Conservation (phyloP, 805 yeast species). For the Teunomyces tritomae region DNA sequence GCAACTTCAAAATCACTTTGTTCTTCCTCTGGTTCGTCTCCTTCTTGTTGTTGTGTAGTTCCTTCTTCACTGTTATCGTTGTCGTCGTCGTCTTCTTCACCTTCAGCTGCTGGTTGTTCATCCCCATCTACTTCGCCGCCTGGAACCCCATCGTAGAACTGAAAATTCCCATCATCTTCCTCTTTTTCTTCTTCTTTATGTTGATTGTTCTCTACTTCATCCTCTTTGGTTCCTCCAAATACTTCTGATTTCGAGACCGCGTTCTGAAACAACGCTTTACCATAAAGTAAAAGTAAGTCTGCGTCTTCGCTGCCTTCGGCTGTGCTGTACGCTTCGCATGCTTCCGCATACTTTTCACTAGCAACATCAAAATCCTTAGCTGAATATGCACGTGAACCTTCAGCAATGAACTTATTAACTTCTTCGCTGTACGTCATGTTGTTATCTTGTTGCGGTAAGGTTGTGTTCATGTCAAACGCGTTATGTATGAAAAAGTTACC, state of each 20-base stretch:
- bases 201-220: slow-evolving; percentile 21
- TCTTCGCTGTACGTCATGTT: slow-evolving; percentile 36
- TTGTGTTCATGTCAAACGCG: neutral
- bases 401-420: slow-evolving; percentile 48
- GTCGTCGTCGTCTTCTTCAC: slow-evolving; percentile 16
- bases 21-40: slow-evolving; percentile 36
- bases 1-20: slow-evolving; percentile 82
- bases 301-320: slow-evolving; percentile 64
- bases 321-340: slow-evolving; percentile 57
- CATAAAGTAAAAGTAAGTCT: slow-evolving; percentile 70
- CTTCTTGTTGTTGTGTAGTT: slow-evolving; percentile 19
- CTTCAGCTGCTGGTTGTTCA: slow-evolving; percentile 12
- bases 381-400: slow-evolving; percentile 66
- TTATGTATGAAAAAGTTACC: neutral
- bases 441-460: neutral
- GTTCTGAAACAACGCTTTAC: slow-evolving; percentile 72
- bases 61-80: slow-evolving; percentile 16
- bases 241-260: slow-evolving; percentile 77
- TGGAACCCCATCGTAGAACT: slow-evolving; percentile 26
- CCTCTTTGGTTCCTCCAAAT: slow-evolving; percentile 52
- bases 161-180: slow-evolving; percentile 25
- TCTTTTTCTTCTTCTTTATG: slow-evolving; percentile 17
- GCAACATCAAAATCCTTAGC: slow-evolving; percentile 66
- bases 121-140: slow-evolving; percentile 21
- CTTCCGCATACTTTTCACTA: slow-evolving; percentile 65